Evolutionary conservation across 2,329 filamentous ascomycete genomes (phyloP), one percentile per base, ranked within the genome.

Genomic region (Aureobasidium namibiae): DNA sequence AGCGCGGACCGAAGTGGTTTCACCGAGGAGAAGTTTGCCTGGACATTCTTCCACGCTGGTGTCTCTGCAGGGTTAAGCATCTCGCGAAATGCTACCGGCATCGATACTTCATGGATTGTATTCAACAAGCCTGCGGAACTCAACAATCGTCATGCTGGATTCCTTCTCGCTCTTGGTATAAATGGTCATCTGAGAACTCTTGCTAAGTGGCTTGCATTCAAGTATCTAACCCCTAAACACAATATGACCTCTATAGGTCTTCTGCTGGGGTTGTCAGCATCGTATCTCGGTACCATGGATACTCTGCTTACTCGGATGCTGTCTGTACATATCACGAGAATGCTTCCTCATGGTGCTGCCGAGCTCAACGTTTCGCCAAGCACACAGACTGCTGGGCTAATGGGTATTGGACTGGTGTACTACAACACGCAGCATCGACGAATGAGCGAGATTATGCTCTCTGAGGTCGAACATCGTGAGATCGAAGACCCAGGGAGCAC

Each of bases 391-490:
- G 94, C 92, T 1, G 94, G 92, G 21, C 88, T 99, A 42, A 95
- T 99, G 90, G 94, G 94, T 1, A 96, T 99, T 64, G 94, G 94
- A 0, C 76, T 99, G 41, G 78, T 99, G 1, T 99, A 97, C 72
- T 95, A 88, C 74, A 88, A 92, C 69, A 96, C 92, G 29, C 92
- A 97, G 68, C 95, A 99, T 74, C 88, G 95, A 31, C 86, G 95
- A 38, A 99, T 99, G 94, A 97, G 91, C 69, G 94, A 99, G 71
- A 90, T 97, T 18, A 96, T 99, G 90, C 83, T 99, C 53, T 97
- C 92, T 0, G 94, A 99, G 71, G 94, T 99, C 62, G 91, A 96
- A 70, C 88, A 92, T 63, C 81, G 90, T 54, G 90, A 94, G 26
- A 82, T 89, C 38, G 88, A 92, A 56, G 92, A 96, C 61, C 78